Base-by-base conservation (phyloP, 1,284 basidiomycete genomes). In the Quambalaria eucalypti region DNA sequence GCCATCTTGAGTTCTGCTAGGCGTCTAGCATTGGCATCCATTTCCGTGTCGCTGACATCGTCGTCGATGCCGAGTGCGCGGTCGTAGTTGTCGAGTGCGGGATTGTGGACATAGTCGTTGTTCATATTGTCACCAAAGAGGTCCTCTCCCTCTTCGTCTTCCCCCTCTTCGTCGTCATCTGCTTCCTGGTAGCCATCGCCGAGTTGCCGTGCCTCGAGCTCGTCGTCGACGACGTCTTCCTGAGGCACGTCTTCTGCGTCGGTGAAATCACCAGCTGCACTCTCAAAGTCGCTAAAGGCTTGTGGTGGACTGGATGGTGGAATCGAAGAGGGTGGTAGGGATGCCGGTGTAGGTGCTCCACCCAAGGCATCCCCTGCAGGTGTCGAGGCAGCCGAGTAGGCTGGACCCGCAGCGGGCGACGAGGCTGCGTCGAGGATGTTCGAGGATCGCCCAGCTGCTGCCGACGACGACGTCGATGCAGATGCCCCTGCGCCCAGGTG, bases 1-100 rank as follows among this genome's bases (percentile, higher is more conserved):
- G 83, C 83, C 92, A 98, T 95, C 65, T 83, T 84, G 39, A 82
- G 80, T 77, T 99, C 95, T 23, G 90, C 95, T 1, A 84, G 85
- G 42, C 87, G 84, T 63, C 93, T 84, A 42, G 85, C 83, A 14
- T 80, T 84, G 23, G 82, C 82, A 40, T 87, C 83, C 73, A 95
- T 77, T 47, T 84, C 86, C 30, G 83, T 85, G 50, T 85, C 79
- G 6, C 88, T 85, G 21, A 83, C 83, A 42, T 87, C 84, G 71
- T 98, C 93, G 71, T 97, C 85, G 55, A 99, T 82, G 51, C 84
- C 93, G 28, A 66, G 60, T 4, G 83, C 83, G 56, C 87, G 84
- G 4, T 90, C 91, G 78, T 98, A 99, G 30, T 78, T 81, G 77
- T 99, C 95, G 4, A 96, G 83, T 4, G 82, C 80, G 49, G 84